Conservation (phyloP, 202 grass and related monocot species). For the Digitaria exilis region DNA sequence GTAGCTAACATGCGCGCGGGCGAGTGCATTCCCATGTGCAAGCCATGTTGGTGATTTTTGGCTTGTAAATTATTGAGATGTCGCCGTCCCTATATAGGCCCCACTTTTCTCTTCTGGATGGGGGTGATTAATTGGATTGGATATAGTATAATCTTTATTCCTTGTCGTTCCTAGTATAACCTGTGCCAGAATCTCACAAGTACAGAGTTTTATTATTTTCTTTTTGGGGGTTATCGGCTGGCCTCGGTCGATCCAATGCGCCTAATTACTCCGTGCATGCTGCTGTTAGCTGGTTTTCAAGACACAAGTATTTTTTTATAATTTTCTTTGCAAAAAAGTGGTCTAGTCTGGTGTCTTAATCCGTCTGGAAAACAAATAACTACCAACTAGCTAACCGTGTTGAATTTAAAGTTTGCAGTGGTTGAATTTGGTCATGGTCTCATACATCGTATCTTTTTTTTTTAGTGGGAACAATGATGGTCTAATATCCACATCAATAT, state of each 20-base stretch:
- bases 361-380: background rate
- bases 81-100: constrained; percentile 19
- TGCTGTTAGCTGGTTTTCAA: background rate
- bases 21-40: constrained; percentile 36
- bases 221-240: background rate
- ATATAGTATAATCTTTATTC: background rate
- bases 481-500: background rate
- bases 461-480: background rate
- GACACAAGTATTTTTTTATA: background rate
- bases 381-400: background rate
- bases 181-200: constrained; percentile 31
- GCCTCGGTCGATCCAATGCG: background rate
- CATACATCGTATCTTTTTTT: no score
- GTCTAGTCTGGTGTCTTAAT: constrained; percentile 11
- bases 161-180: background rate
- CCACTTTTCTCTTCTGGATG: background rate
- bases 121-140: background rate
- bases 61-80: constrained; percentile 18
- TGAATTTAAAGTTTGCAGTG: background rate
- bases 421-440: background rate
- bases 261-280: background rate
- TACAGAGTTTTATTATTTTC: constrained; percentile 13
- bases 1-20: background rate
- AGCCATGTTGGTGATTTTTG: constrained; percentile 18
- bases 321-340: background rate